These are phyloP conservation scores for Ochetophila trinervis DNA, from an alignment of 306 rosid species.

Conservation along the genomic window DNA sequence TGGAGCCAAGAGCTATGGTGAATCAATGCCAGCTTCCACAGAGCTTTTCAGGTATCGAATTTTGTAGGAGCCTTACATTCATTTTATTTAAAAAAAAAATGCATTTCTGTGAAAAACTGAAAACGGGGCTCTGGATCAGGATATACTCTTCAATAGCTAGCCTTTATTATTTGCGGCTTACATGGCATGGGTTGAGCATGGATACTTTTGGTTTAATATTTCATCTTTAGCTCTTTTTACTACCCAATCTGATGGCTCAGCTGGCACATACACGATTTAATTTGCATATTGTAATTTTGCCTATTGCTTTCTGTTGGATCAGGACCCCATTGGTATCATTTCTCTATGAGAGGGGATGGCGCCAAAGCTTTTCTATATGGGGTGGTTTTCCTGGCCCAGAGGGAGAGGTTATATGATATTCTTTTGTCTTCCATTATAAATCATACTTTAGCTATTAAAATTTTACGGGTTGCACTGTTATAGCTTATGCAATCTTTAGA, in stretches of 20 bases:
- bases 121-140: not conserved
- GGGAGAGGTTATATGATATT: constrained; percentile 62
- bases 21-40: constrained; percentile 63
- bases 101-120: not conserved
- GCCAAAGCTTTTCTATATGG: constrained; percentile 61
- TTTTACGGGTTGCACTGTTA: not conserved
- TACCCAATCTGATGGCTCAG: not conserved
- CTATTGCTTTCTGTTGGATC: constrained; percentile 35
- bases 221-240: not conserved
- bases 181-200: constrained; percentile 2
- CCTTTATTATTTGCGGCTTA: not conserved
- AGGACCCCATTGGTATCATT: constrained; percentile 74
- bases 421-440: not conserved
- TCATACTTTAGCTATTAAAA: not conserved
- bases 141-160: not conserved
- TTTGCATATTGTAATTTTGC: constrained; percentile 16
- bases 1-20: constrained; percentile 57
- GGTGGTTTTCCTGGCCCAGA: constrained; percentile 94
- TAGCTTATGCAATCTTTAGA: not conserved
- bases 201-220: not conserved
- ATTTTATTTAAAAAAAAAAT: no score
- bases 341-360: constrained; percentile 98
- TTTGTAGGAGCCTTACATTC: constrained; percentile 3
- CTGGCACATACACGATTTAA: not conserved
- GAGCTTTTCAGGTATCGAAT: constrained; percentile 74